Percentiles rank a stretch among this genome's conserved stretches.
Conservation (phyloP, 2,329 filamentous ascomycete species). For the Ophiostoma sp. region DNA sequence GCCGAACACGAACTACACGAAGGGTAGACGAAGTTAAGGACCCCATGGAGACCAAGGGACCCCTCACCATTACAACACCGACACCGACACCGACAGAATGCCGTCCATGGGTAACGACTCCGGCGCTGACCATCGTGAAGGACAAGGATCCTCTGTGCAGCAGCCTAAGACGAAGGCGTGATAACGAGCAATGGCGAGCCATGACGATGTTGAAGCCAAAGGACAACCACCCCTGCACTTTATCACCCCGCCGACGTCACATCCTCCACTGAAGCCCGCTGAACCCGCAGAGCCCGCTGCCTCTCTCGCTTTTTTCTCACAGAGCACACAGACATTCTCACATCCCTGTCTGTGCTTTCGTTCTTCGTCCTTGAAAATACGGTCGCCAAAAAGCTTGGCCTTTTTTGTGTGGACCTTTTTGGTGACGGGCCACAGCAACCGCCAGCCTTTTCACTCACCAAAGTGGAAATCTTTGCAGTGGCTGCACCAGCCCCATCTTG, state of each 20-base stretch:
- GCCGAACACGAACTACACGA: neutral
- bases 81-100: neutral
- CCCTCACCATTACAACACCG: neutral
- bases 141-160: neutral
- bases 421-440: neutral
- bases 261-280: neutral
- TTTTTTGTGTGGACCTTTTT: neutral
- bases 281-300: neutral
- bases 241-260: slow-evolving; percentile 16
- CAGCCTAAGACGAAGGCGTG: neutral
- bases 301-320: neutral
- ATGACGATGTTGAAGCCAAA: too few relatives aligned
- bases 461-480: neutral
- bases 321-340: neutral
- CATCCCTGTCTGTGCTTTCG: neutral
- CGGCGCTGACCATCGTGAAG: neutral
- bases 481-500: neutral
- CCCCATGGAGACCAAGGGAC: neutral
- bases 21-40: neutral
- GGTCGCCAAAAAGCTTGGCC: neutral
- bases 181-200: neutral
- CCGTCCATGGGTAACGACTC: neutral
- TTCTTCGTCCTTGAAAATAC: neutral
- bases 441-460: neutral
- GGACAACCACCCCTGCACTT: neutral